phyloP scores from a whole-genome alignment of 1,139 yeast species.

The Zygoascus sp. region DNA sequence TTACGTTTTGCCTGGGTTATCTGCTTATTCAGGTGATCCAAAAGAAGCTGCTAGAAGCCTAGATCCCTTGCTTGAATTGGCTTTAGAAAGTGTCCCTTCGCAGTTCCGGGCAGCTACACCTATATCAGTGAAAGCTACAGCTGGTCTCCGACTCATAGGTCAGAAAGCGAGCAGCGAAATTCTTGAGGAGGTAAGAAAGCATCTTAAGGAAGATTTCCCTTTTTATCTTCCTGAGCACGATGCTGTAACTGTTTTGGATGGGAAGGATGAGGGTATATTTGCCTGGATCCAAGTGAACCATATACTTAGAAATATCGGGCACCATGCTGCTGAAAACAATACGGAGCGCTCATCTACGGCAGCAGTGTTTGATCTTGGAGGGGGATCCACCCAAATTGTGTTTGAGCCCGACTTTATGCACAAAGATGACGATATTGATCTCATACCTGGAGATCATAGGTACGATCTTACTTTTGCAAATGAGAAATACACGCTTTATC shows the following conservation, averaged over 20 bases:
- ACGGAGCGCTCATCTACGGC: slow-evolving; percentile 54
- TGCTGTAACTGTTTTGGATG: slow-evolving; percentile 87
- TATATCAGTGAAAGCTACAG: slow-evolving; percentile 90
- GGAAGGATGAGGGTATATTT: slow-evolving; percentile 89
- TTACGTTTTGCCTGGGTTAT: slow-evolving; percentile 83
- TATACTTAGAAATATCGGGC: slow-evolving; percentile 78
- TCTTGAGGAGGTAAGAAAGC: slow-evolving; percentile 62
- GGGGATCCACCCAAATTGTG: slow-evolving; percentile 96
- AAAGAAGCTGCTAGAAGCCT: slow-evolving; percentile 76
- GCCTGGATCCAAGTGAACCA: slow-evolving; percentile 95
- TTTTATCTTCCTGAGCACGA: slow-evolving; percentile 77
- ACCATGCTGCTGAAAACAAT: slow-evolving; percentile 44
- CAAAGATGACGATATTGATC: slow-evolving; percentile 32
- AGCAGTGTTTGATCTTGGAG: slow-evolving; percentile 92
- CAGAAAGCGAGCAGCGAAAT: slow-evolving; percentile 62
- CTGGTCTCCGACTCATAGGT: slow-evolving; percentile 82
- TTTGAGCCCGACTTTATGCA: slow-evolving; percentile 65
- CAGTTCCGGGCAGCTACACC: slow-evolving; percentile 72
- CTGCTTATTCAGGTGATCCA: slow-evolving; percentile 75
- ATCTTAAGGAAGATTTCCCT: slow-evolving; percentile 69
- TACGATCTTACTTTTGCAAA: slow-evolving; percentile 72
- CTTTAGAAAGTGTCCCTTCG: slow-evolving; percentile 65
- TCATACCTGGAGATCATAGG: slow-evolving; percentile 81
- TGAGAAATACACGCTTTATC: slow-evolving; percentile 68
- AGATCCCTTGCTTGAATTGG: slow-evolving; percentile 70